Evolutionary conservation across 345 rosid species (phyloP).

Genomic region (Eucalyptus camaldulensis): DNA sequence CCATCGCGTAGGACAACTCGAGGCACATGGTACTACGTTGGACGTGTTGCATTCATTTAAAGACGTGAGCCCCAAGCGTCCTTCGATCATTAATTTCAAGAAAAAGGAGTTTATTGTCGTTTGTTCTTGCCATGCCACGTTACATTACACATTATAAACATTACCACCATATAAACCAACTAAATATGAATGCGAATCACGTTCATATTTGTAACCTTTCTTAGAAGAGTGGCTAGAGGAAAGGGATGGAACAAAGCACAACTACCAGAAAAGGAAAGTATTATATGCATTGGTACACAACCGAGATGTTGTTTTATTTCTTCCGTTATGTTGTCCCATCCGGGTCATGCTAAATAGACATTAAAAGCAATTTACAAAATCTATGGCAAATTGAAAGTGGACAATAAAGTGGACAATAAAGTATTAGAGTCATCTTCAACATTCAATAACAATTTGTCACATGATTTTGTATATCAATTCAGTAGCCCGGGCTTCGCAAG

Average conservation of each 20-base stretch:
- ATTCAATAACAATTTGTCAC: not conserved
- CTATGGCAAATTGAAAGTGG: not conserved
- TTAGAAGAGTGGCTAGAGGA: too few relatives aligned
- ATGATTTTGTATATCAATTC: not conserved
- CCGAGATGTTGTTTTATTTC: not conserved
- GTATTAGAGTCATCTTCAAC: not conserved
- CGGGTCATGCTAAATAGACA: rapidly evolving
- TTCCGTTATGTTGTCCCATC: rapidly evolving
- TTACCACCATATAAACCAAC: too few relatives aligned
- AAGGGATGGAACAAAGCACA: not conserved
- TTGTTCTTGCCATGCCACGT: not conserved
- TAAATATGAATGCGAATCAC: not conserved
- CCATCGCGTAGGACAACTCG: not conserved
- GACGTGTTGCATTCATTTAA: rapidly evolving
- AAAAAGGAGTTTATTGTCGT: too few relatives aligned
- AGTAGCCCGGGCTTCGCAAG: not conserved
- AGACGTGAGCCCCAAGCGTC: not conserved
- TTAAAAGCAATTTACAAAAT: too few relatives aligned
- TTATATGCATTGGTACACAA: not conserved
- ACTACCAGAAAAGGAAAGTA: not conserved
- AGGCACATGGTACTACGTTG: not conserved
- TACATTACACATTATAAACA: not conserved
- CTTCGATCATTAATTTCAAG: too few relatives aligned
- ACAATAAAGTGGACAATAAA: not conserved
- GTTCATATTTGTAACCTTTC: not conserved